Evolutionary conservation across 441 rosid species (phyloP), one percentile per base, ranked within the genome.

Genomic region (Mallotus repandus): DNA sequence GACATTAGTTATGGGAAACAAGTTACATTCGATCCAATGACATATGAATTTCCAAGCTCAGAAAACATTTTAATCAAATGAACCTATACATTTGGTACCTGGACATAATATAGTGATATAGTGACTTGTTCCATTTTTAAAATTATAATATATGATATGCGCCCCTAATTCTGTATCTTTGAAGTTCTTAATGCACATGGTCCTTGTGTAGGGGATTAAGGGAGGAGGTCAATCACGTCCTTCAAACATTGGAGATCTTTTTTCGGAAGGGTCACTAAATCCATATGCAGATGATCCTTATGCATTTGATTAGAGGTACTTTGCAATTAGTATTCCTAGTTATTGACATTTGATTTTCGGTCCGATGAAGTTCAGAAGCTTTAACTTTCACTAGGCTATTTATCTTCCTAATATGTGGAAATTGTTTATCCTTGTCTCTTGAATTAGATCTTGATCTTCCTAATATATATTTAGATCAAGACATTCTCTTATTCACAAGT

Each of bases 231-330:
- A 66, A 46, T 81, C 74, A 62, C 82, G 77, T 65, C 83, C 87
- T 70, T 87, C 97, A 75, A 92, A 89, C 83, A 90, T 92, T 3
- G 98, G 96, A 32, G 99, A 95, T 76, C 75, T 95, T 88, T 95
- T 95, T 79, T 81, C 93, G 48, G 99, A 95, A 87, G 99, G 96
- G 54, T 91, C 96, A 0, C 83, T 95, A 56, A 91, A 95, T 82
- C 94, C 97, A 38, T 89, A 90, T 69, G 90, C 87, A 16, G 91
- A 90, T 75, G 93, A 94, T 83, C 98, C 97, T 9, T 91, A 94
- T 69, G 96, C 95, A 67, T 93, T 93, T 81, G 91, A 83, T 59
- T 89, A 84, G 80, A 72, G 79, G 70, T 73, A 64, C 22, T 62
- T 61, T 38, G 38, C 60, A 58, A 18, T 21, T 25, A 43, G 5